A percentile compares a stretch with the other conserved stretches of the same genome.
Evolutionary conservation across 1,139 yeast genomes (phyloP).

Genomic region (Eremothecium sinecaudum): DNA sequence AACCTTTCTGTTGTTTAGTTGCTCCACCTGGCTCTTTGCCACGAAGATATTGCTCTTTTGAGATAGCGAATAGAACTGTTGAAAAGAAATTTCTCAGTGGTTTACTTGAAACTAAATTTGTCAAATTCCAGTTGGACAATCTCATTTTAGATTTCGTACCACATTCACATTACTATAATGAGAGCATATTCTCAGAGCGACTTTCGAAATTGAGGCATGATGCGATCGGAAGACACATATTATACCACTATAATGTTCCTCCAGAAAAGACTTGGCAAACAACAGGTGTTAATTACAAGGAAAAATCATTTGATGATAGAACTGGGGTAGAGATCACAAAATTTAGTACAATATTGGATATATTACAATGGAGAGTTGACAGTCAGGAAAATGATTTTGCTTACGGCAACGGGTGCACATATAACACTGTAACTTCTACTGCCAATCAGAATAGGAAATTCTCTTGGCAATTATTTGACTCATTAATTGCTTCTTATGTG

Average conservation of each 20-base stretch:
- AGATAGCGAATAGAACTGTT: conserved; percentile 89
- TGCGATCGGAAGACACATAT: conserved; percentile 16
- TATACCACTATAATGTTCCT: conserved; percentile 1
- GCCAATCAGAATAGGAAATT: conserved; percentile 44
- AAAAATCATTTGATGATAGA: conserved; percentile 63
- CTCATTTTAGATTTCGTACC: conserved; percentile 30
- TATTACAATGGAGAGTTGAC: conserved; percentile 69
- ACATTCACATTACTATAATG: conserved; percentile 28
- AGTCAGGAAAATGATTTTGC: conserved; percentile 77
- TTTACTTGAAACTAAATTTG: conserved; percentile 61
- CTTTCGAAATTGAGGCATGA: conserved; percentile 25
- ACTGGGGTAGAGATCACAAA: conserved; percentile 66
- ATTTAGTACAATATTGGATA: conserved; percentile 61
- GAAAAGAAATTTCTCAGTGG: conserved; percentile 76
- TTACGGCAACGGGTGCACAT: conserved; percentile 46
- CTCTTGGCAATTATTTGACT: conserved; percentile 82
- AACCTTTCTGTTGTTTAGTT: conserved; percentile 73
- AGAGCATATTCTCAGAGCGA: conserved; percentile 30
- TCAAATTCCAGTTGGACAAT: conserved; percentile 48
- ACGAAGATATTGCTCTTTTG: conserved; percentile 44
- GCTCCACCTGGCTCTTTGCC: conserved; percentile 80
- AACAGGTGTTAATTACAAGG: conserved; percentile 72
- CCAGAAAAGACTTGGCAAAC: conserved; percentile 40
- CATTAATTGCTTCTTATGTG: conserved; percentile 54
- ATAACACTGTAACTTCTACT: conserved; percentile 25